A percentile compares a stretch with the other conserved stretches of the same genome.
Conservation (phyloP, 345 rosid species). For the Citrus inodora region DNA sequence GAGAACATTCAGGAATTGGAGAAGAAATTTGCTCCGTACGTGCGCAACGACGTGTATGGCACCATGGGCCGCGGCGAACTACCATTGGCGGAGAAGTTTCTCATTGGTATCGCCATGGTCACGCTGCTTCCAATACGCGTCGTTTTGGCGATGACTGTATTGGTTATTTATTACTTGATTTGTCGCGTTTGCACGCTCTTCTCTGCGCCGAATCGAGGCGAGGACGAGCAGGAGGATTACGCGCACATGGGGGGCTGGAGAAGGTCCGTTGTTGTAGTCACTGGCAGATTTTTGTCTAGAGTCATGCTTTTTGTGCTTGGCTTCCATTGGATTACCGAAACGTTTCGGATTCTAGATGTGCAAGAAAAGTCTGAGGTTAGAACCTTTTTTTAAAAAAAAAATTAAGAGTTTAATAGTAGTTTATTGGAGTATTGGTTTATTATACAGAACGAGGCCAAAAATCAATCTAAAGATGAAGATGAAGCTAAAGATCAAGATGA, state of each 20-base stretch:
- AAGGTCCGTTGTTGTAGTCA: constrained; percentile 56
- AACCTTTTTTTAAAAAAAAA: not conserved
- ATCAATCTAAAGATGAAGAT: constrained; percentile 22
- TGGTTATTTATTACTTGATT: constrained; percentile 69
- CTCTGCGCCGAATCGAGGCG: constrained; percentile 67
- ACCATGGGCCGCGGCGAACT: constrained; percentile 85
- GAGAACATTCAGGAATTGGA: constrained; percentile 66
- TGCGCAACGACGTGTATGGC: constrained; percentile 78
- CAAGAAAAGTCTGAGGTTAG: constrained; percentile 31
- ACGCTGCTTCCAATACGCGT: constrained; percentile 77
- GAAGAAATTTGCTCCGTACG: constrained; percentile 85
- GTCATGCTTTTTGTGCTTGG: constrained; percentile 81
- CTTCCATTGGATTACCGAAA: constrained; percentile 81
- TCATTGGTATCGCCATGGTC: constrained; percentile 51
- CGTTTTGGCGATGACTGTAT: constrained; percentile 41
- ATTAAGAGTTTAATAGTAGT: not conserved
- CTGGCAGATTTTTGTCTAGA: constrained; percentile 72
- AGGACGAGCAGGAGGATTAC: constrained; percentile 75
- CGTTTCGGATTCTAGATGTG: constrained; percentile 25
- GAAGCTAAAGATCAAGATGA: constrained; percentile 31
- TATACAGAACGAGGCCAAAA: constrained; percentile 35
- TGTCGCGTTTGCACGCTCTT: constrained; percentile 82
- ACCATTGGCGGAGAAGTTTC: constrained; percentile 59
- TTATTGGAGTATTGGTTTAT: not conserved
- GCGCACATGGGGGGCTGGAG: constrained; percentile 97